Evolutionary conservation across 495 filamentous ascomycete species (phyloP).

Genomic region (Pyronema domesticum): DNA sequence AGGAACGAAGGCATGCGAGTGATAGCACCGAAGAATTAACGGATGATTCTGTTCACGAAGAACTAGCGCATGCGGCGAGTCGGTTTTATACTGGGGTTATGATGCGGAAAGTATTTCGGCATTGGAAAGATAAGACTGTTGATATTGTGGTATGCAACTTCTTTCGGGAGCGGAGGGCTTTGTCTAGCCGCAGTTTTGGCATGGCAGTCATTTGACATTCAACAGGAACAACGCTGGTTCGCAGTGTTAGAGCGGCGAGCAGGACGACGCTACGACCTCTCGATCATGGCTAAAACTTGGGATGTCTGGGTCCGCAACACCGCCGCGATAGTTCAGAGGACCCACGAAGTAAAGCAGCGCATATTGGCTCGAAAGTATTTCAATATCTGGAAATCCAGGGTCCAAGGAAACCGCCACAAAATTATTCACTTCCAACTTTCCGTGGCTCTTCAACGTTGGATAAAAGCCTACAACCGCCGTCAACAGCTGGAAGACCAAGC

Average conservation of each 20-base stretch:
- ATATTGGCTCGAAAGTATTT: conserved; percentile 23
- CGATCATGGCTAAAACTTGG: conserved; percentile 12
- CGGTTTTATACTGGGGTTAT: not conserved
- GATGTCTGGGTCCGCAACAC: conserved; percentile 18
- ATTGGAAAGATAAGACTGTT: conserved; percentile 18
- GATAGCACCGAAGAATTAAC: conserved; percentile 1
- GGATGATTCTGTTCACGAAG: conserved; percentile 1
- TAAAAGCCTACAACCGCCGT: not conserved
- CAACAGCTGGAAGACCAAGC: conserved; percentile 7
- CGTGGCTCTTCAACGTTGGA: conserved; percentile 17
- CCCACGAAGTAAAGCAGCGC: conserved; percentile 19
- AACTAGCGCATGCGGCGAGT: not conserved
- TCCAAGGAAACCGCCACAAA: conserved; percentile 14
- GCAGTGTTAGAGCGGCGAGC: conserved; percentile 12
- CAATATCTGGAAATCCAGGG: conserved; percentile 16
- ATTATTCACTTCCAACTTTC: conserved; percentile 18
- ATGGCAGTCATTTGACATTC: conserved; percentile 12
- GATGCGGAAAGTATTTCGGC: conserved; percentile 11
- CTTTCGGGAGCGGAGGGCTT: conserved; percentile 6
- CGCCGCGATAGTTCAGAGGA: conserved; percentile 20
- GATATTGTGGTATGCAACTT: conserved; percentile 13
- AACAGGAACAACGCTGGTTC: conserved; percentile 21
- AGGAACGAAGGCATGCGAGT: conserved; percentile 5
- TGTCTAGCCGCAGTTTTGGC: conserved; percentile 4
- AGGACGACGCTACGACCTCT: conserved; percentile 13